Evolutionary conservation across 352 stramenopile genomes (phyloP), one percentile per base, ranked within the genome.

Genomic region (Phytophthora sp.): DNA sequence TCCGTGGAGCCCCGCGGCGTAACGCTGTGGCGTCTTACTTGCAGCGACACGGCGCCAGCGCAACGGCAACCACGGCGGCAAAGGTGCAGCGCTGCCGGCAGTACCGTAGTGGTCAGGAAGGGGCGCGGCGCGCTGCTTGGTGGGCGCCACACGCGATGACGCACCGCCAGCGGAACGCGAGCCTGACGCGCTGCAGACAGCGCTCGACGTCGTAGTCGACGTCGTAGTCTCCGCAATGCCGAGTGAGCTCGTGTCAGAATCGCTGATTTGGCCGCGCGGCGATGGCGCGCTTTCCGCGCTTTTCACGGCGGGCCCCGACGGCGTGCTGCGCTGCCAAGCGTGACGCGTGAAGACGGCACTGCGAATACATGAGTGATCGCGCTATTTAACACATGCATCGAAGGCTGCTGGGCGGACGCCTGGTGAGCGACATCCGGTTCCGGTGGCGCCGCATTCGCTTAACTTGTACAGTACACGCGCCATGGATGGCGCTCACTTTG

Each of bases 221-320:
- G n/a, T n/a, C n/a, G n/a, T n/a, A n/a, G n/a, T n/a, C n/a, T n/a
- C n/a, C n/a, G n/a, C n/a, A n/a, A n/a, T n/a, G n/a, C n/a, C n/a
- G n/a, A n/a, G n/a, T n/a, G 32, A 15, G 15, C 12, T 20, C 32
- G 1, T 38, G 32, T 20, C 21, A 15, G 41, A 20, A 48, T 12
- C 41, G 18, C n/a, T 43, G 44, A 53, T 53, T 41, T 38, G 45
- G 45, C 18, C 13, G 45, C 45, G 45, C 5, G 12, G n/a, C 44
- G 8, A 21, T 11, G 9, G 26, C 35, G 30, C 11, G 35, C 38
- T 41, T 48, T 49, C 24, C 51, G 30, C 37, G 5, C 1, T 35
- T 28, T 24, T 46, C 38, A 30, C 45, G 45, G 18, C 45, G 11
- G 17, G n/a, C 35, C 13, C 35, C n/a, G n/a, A n/a, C n/a, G n/a